Percentiles rank a stretch among this genome's conserved stretches.
These are phyloP conservation scores for Tulasnella sp. DNA, from an alignment of 768 basidiomycete species.

Conservation along the genomic window DNA sequence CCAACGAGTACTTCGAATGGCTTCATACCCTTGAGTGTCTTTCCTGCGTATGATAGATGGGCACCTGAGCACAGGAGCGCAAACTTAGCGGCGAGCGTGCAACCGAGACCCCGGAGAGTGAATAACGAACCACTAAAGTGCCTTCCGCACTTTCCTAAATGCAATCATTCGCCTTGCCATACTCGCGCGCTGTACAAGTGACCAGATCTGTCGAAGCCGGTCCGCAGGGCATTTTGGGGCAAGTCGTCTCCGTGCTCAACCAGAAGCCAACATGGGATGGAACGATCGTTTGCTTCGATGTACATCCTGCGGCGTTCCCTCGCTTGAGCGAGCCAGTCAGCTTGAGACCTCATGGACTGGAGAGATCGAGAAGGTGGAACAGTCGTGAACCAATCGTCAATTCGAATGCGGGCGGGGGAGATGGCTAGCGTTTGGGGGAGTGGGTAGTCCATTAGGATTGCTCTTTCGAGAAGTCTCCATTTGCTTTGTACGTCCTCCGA, in stretches of 20 bases:
- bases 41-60: not conserved
- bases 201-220: not conserved
- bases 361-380: not conserved
- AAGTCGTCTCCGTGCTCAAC: not conserved
- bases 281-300: not conserved
- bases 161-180: not conserved
- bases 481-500: too few relatives aligned
- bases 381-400: too few relatives aligned
- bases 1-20: not conserved
- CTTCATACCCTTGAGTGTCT: not conserved
- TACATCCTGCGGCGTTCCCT: not conserved
- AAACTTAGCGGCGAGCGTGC: not conserved
- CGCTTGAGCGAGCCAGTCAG: not conserved
- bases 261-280: not conserved
- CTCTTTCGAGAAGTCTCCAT: too few relatives aligned
- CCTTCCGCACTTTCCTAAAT: not conserved
- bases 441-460: too few relatives aligned
- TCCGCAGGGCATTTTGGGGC: not conserved
- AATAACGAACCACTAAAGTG: not conserved
- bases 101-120: not conserved
- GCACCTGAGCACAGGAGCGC: not conserved
- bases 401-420: too few relatives aligned
- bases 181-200: not conserved
- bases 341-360: not conserved
- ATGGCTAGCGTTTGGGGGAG: too few relatives aligned